Percentiles rank a stretch among this genome's conserved stretches.
phyloP scores from a whole-genome alignment of 805 yeast genomes.

The Metschnikowia henanensis region DNA sequence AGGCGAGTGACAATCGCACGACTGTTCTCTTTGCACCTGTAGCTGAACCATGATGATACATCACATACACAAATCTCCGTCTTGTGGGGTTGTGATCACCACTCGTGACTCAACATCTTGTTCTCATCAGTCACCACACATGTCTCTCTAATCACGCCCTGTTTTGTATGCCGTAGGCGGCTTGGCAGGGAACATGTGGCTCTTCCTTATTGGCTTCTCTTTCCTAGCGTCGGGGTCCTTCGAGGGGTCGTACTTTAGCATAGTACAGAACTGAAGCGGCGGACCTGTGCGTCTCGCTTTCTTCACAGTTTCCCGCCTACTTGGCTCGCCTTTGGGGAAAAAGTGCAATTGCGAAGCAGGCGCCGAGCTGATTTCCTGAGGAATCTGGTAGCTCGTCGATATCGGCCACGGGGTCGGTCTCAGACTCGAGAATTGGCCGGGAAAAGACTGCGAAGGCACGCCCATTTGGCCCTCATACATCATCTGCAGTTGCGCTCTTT shows the following conservation, averaged over 20 bases:
- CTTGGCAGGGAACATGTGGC: slow-evolving; percentile 31
- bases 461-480: background rate
- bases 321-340: background rate
- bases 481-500: background rate
- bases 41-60: too few relatives aligned
- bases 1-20: too few relatives aligned
- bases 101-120: too few relatives aligned
- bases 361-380: slow-evolving; percentile 18
- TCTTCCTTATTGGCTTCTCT: slow-evolving; percentile 22
- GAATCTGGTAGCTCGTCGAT: background rate
- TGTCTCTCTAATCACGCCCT: slow-evolving; percentile 16
- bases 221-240: slow-evolving; percentile 22
- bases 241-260: slow-evolving; percentile 42
- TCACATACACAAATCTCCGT: too few relatives aligned
- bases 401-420: slow-evolving; percentile 1
- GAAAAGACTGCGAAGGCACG: background rate
- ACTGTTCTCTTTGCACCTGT: too few relatives aligned
- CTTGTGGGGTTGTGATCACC: too few relatives aligned
- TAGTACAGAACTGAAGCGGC: slow-evolving; percentile 40
- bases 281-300: slow-evolving; percentile 9
- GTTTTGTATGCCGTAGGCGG: slow-evolving; percentile 39
- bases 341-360: slow-evolving; percentile 23
- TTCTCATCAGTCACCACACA: too few relatives aligned
- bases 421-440: background rate
- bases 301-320: slow-evolving; percentile 2